Percentiles rank a stretch among this genome's conserved stretches.
Evolutionary conservation across 1,284 basidiomycete species (phyloP).

Genomic region (Ganoderma boninense): DNA sequence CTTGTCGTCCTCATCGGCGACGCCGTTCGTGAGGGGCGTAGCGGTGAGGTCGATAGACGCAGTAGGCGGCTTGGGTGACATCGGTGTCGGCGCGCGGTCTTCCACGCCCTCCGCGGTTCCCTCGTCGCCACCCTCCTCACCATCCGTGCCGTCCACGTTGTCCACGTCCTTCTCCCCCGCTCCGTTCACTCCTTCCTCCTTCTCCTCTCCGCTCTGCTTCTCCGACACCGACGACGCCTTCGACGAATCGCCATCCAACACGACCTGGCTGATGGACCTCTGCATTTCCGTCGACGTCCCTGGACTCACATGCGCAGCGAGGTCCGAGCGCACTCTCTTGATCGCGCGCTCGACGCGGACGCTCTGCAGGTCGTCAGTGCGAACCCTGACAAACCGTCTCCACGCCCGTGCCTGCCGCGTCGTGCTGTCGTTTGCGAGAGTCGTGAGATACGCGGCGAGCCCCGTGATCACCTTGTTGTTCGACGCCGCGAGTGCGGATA

Average conservation of each 20-base stretch:
- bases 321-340: conserved; percentile 85
- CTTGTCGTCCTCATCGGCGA: conserved; percentile 36
- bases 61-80: conserved; percentile 35
- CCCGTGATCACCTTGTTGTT: conserved; percentile 64
- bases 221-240: conserved; percentile 16
- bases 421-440: conserved; percentile 70
- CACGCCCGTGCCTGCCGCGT: conserved; percentile 75
- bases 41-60: conserved; percentile 9
- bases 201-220: conserved; percentile 19
- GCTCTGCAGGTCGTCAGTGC: conserved; percentile 87
- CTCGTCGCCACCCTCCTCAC: conserved; percentile 27
- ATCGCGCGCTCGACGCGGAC: conserved; percentile 87
- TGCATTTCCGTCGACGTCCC: conserved; percentile 38
- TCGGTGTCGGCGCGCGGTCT: conserved; percentile 37
- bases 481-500: conserved; percentile 33
- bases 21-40: conserved; percentile 15
- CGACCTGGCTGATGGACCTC: conserved; percentile 42
- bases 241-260: conserved; percentile 35
- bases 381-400: conserved; percentile 87
- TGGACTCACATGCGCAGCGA: conserved; percentile 70
- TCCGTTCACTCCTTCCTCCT: conserved; percentile 41
- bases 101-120: conserved; percentile 30
- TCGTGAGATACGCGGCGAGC: conserved; percentile 84
- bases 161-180: conserved; percentile 19
- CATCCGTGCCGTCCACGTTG: conserved; percentile 21